Base-by-base conservation (phyloP, 2,329 filamentous ascomycete species). In the Stachybotrys chlorohalonatus region DNA sequence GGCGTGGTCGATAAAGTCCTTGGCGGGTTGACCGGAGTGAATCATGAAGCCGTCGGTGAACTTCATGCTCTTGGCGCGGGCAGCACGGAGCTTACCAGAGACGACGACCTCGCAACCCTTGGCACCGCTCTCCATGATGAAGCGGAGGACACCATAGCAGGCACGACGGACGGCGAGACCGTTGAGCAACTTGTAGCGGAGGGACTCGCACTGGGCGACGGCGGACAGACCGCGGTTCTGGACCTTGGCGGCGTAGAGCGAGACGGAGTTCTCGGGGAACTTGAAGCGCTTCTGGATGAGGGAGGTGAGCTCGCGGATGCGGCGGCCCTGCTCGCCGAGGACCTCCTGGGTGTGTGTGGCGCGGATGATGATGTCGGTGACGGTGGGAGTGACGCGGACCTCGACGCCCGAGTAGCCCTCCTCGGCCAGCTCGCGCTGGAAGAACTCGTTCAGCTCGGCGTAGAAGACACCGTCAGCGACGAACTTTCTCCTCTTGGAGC, bases 21-120 rank as follows among this genome's bases (percentile, higher is more conserved):
- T 93, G 73, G 93, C 94, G 73, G 94, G 94, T 79, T 99, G 94
- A 81, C 94, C 94, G 72, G 94, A 99, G 90, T 99, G 94, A 81
- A 99, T 99, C 94, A 99, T 99, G 90, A 99, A 99, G 76, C 94
- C 94, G 79, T 99, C 92, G 78, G 94, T 99, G 88, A 99, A 99
- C 88, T 99, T 99, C 94, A 99, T 99, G 82, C 85, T 90, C 90
- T 99, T 99, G 79, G 94, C 94, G 84, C 94, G 91, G 72, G 94
- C 94, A 76, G 94, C 94, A 74, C 94, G 88, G 69, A 99, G 89
- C 87, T 99, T 99, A 78, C 94, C 94, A 68, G 91, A 96, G 67
- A 99, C 94, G 74, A 99, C 94, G 65, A 99, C 94, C 83, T 99
- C 94, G 77, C 94, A 99, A 79, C 94, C 94, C 89, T 99, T 99